Conservation (phyloP, 371 early-diverging fungal species). For the Mortierella sp. region DNA sequence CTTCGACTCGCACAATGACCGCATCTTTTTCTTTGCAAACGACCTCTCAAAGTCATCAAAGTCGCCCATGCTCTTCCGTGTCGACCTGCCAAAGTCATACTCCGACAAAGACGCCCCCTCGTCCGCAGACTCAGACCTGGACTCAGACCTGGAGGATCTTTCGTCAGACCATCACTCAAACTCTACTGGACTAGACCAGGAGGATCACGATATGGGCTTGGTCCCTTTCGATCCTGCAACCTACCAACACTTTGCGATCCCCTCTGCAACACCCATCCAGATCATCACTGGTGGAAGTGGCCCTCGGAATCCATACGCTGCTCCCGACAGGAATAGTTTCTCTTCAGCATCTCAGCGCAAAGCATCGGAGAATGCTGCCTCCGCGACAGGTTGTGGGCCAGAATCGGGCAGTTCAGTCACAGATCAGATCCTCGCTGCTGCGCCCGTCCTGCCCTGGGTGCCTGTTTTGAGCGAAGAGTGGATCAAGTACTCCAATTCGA, state of each 20-base stretch:
- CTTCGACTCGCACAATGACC: conserved; percentile 63
- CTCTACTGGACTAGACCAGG: conserved; percentile 6
- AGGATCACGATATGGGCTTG: conserved; percentile 42
- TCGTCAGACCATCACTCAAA: conserved; percentile 5
- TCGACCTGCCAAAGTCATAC: conserved; percentile 48
- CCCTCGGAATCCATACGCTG: not conserved
- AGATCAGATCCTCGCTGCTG: conserved; percentile 46
- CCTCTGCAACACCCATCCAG: conserved; percentile 24
- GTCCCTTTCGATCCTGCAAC: conserved; percentile 52
- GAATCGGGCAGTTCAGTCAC: conserved; percentile 22
- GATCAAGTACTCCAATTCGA: conserved; percentile 29
- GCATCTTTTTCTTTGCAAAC: conserved; percentile 73
- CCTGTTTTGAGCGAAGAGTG: conserved; percentile 54
- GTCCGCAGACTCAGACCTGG: conserved; percentile 5
- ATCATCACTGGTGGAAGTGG: conserved; percentile 22
- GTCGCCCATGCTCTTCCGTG: conserved; percentile 60
- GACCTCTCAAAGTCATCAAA: conserved; percentile 60
- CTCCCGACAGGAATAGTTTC: not conserved
- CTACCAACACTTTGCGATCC: conserved; percentile 33
- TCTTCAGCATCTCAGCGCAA: not conserved
- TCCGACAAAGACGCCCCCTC: conserved; percentile 2
- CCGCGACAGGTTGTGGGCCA: not conserved
- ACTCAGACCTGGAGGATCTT: conserved; percentile 13
- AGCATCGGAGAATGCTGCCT: not conserved
- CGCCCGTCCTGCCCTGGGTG: conserved; percentile 49